Evolutionary conservation across 176 grass and related monocot genomes (phyloP).

Genomic region (Oryza officinalis): DNA sequence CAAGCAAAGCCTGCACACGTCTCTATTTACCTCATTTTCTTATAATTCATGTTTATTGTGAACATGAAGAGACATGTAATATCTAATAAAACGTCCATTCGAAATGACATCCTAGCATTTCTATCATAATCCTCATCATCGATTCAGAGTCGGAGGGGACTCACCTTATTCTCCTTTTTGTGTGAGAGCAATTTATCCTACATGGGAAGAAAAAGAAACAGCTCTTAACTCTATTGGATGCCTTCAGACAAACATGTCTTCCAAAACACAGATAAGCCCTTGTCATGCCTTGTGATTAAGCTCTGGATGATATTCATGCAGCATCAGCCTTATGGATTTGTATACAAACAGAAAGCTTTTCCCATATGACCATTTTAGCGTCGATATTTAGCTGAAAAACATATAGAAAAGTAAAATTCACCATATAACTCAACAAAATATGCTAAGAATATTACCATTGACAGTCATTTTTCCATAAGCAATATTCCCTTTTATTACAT

Average conservation of each 20-base stretch:
- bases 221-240: conserved; percentile 7
- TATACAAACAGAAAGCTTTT: not conserved
- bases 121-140: not conserved
- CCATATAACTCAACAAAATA: conserved; percentile 3
- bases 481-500: not conserved
- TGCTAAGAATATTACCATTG: not conserved
- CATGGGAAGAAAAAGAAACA: conserved; percentile 12
- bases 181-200: conserved; percentile 31
- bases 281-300: not conserved
- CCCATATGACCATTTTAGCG: conserved; percentile 4
- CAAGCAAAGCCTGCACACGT: conserved; percentile 24
- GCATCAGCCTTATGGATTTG: not conserved
- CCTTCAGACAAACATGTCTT: conserved; percentile 19
- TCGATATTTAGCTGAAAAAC: conserved; percentile 29
- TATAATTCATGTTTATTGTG: conserved; percentile 11
- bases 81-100: conserved; percentile 21
- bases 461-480: not conserved
- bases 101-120: conserved; percentile 11
- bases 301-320: conserved; percentile 11
- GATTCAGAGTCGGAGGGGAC: not conserved
- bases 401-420: conserved; percentile 22
- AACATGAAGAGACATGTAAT: not conserved
- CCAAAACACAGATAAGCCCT: conserved; percentile 5
- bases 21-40: conserved; percentile 25
- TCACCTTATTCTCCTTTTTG: conserved; percentile 25